Conservation (phyloP, 768 basidiomycete genomes). For the Lactarius evosmus region DNA sequence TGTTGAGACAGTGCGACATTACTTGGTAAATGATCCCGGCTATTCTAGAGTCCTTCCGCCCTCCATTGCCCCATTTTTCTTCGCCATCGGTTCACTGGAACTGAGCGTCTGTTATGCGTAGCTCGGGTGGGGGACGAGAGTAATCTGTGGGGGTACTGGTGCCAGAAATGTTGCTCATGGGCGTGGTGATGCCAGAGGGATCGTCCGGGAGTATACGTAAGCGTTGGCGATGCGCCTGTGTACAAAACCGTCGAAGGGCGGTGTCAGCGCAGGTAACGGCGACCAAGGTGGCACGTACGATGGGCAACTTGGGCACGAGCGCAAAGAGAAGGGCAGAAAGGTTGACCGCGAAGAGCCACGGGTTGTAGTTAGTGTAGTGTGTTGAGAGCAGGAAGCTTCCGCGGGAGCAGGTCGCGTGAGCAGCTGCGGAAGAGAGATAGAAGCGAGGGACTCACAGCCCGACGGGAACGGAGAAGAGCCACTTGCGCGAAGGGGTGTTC, state of each 20-base stretch:
- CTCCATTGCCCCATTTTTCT: neutral
- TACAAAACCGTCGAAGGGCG: conserved; percentile 5
- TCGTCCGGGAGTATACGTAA: conserved; percentile 72
- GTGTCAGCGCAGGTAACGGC: neutral
- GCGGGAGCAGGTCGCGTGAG: conserved; percentile 23
- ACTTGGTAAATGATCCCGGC: conserved; percentile 22
- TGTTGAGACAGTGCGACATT: conserved; percentile 21
- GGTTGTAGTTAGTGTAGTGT: conserved; percentile 96
- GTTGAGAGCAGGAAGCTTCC: conserved; percentile 91
- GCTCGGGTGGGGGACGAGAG: conserved; percentile 33
- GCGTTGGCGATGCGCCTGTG: conserved; percentile 76
- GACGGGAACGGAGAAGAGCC: conserved; percentile 88
- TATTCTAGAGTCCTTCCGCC: conserved; percentile 12
- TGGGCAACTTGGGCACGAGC: conserved; percentile 93
- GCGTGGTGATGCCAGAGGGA: conserved; percentile 63
- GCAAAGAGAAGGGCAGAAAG: conserved; percentile 75
- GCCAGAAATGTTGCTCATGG: conserved; percentile 57
- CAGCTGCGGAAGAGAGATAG: conserved; percentile 7
- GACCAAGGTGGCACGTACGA: conserved; percentile 47
- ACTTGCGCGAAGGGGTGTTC: conserved; percentile 98
- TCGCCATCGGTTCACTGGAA: conserved; percentile 35
- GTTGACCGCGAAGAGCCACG: conserved; percentile 90
- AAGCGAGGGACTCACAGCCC: conserved; percentile 59
- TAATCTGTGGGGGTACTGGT: conserved; percentile 37
- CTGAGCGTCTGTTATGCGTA: conserved; percentile 46